Base-by-base conservation (phyloP, 345 rosid genomes). In the Gynandropsis gynandra region DNA sequence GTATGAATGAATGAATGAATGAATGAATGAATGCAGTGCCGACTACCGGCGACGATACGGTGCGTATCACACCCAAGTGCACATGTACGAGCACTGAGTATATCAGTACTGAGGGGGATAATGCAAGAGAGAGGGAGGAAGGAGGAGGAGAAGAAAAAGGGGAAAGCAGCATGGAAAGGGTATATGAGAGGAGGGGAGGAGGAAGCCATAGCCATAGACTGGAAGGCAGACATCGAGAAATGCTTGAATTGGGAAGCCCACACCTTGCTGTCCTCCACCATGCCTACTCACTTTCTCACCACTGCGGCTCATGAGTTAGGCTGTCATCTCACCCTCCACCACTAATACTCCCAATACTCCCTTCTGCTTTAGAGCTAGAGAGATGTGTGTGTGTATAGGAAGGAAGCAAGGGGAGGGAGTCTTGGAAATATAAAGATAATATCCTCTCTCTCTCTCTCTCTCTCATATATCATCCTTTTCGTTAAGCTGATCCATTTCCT, bases 21-120 rank as follows among this genome's bases (percentile, higher is more conserved):
- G n/a, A n/a, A n/a, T n/a, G n/a, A n/a, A n/a, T n/a, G n/a, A n/a
- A 7, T 82, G 84, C 90, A 89, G 97, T 85, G 95, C 72, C 97
- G 97, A 31, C 66, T 89, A 56, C 76, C 95, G 1, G 95, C 97
- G 20, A 83, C 93, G 3, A 47, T 84, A 51, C 74, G 79, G 51
- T 89, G 97, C 59, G 82, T 89, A 24, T 83, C 86, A 58, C 97
- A 89, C 66, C 87, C 87, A 42, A 89, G 97, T 50, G 97, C 96
- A 1, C 97, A 89, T 50, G 97, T 89, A 37, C 94, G 97, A 6
- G 81, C 97, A 39, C 74, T 86, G 42, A 86, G 97, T 79, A 74
- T 66, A 8, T 86, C 97, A 10, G 97, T 89, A 51, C 87, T 89
- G 16, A 86, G 86, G 0, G 76, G 70, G 56, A 83, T 89, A 43